Base-by-base conservation (phyloP, 139 green algal species). In the Penium margaritaceum region DNA sequence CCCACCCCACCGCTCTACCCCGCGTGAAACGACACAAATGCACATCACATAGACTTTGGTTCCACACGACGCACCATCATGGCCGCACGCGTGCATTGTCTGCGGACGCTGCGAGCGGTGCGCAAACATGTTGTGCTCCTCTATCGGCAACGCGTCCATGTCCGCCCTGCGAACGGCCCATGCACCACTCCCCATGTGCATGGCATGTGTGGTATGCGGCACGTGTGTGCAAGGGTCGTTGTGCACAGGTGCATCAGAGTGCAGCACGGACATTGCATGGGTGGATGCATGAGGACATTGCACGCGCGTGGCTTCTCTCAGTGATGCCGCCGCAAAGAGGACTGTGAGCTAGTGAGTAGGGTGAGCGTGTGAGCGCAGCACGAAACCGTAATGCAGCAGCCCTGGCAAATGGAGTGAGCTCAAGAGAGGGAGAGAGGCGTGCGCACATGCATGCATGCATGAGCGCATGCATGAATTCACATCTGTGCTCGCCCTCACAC, bases 101-200 rank as follows among this genome's bases (percentile, higher is more conserved):
- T 21, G 41, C 19, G 14, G 1, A 5, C 36, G 63, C 5, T 46
- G 21, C 1, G 72, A 79, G 14, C 63, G 43, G 36, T 79, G 65
- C 35, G 66, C 72, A 75, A 79, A 79, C 29, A 21, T 29, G 36
- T 75, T 79, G 44, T n/a, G 33, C 43, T 79, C 72, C 32, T 41
- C 44, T 12, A 79, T 76, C 4, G 72, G 72, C 30, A 79, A 35
- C 29, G 72, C 72, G 17, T 79, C 72, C 72, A 79, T 79, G 44
- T 79, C 72, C 17, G 72, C 72, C 29, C 72, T 76, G 69, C 29
- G 58, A 2, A 43, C 33, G 19, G 17, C 7, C n/a, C 6, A 30
- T 63, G 54, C 12, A 15, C 24, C 6, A 63, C 6, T 9, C 15
- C n/a, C 12, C 9, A 63, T 30, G n/a, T 63, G 54, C 12, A n/a